These are phyloP conservation scores for Amaranthus cruentus DNA, from an alignment of 148 eudicot genomes.

Conservation along the genomic window DNA sequence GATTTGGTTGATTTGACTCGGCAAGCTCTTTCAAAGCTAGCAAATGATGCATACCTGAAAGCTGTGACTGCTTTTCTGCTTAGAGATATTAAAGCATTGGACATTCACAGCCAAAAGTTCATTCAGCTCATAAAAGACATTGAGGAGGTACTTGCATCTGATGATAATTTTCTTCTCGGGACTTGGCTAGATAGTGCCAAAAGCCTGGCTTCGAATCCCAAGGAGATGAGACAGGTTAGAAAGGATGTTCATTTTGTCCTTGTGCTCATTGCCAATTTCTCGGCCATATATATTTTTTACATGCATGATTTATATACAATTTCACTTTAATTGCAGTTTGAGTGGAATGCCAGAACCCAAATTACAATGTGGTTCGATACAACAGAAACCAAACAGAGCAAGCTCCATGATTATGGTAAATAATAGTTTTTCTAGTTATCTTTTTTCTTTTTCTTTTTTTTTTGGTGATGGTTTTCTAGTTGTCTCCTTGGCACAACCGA, in stretches of 20 bases:
- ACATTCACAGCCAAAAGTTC: conserved; percentile 45
- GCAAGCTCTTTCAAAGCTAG: conserved; percentile 89
- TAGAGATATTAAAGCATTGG: conserved; percentile 48
- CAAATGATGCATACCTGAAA: conserved; percentile 71
- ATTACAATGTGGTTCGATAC: conserved; percentile 96
- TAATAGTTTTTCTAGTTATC: background rate
- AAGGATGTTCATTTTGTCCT: background rate
- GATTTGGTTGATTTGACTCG: conserved; percentile 97
- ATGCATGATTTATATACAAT: background rate
- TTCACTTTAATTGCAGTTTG: conserved; percentile 49
- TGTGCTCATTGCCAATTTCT: conserved; percentile 5
- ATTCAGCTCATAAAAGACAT: conserved; percentile 67
- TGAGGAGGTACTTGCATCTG: conserved; percentile 72
- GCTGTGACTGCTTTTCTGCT: conserved; percentile 62
- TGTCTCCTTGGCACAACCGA: background rate
- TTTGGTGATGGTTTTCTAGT: background rate
- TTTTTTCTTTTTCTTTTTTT: background rate
- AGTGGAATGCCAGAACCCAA: conserved; percentile 98
- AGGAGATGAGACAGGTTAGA: conserved; percentile 68
- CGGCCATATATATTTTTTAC: background rate
- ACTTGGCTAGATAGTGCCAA: conserved; percentile 91
- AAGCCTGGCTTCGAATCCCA: conserved; percentile 53
- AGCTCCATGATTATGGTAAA: conserved; percentile 96
- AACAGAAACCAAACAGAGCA: conserved; percentile 61
- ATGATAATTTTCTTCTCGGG: conserved; percentile 91